Evolutionary conservation across 768 basidiomycete genomes (phyloP).

Genomic region (Pleurotus giganteus): DNA sequence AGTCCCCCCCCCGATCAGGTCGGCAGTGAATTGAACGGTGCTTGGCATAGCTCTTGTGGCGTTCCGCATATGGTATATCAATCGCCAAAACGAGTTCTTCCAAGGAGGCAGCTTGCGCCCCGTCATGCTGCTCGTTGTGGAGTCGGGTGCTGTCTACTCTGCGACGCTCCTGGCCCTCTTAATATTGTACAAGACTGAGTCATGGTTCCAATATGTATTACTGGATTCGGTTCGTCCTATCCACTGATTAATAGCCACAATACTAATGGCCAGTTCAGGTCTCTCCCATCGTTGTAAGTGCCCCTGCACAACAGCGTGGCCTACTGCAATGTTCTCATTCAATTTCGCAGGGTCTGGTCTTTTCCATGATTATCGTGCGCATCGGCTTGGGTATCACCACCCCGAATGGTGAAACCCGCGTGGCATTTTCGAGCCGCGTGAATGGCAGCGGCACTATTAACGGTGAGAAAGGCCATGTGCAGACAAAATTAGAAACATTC

Average conservation of each 20-base stretch:
- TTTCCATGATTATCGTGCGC: conserved; percentile 39
- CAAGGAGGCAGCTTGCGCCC: conserved; percentile 25
- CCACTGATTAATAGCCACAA: neutral
- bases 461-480: neutral
- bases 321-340: neutral
- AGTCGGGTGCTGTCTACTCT: conserved; percentile 36
- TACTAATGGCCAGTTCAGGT: conserved; percentile 12
- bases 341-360: conserved; percentile 29
- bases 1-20: too few relatives aligned
- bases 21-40: too few relatives aligned
- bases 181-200: conserved; percentile 28
- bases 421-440: neutral
- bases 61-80: conserved; percentile 32
- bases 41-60: conserved; percentile 32
- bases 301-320: neutral
- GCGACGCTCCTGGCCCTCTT: conserved; percentile 29
- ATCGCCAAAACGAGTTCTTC: conserved; percentile 21
- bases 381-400: conserved; percentile 33
- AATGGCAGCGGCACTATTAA: neutral
- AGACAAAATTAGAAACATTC: neutral
- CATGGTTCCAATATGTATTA: conserved; percentile 35
- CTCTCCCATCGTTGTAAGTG: conserved; percentile 22
- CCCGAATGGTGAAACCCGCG: conserved; percentile 9
- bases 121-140: conserved; percentile 32
- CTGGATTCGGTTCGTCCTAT: conserved; percentile 30